Conservation (phyloP, 495 filamentous ascomycete genomes). For the Penicillium silybi region DNA sequence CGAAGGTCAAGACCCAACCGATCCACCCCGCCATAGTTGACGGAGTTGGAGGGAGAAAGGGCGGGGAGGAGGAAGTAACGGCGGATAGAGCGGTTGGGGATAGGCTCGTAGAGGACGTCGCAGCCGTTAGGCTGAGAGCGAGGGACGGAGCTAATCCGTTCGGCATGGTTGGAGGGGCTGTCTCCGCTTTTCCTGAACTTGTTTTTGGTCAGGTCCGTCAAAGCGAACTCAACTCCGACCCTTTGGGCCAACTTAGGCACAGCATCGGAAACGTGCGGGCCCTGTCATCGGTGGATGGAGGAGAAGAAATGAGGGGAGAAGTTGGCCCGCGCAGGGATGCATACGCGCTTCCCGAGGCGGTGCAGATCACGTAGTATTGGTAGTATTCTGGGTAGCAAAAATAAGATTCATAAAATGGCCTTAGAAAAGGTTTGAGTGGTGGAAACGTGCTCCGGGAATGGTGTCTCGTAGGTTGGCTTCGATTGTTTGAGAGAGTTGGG, state of each 20-base stretch:
- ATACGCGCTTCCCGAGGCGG: constrained; percentile 1
- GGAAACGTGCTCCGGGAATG: neutral
- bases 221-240: constrained; percentile 8
- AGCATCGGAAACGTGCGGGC: constrained; percentile 25
- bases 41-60: constrained; percentile 27
- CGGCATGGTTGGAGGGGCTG: constrained; percentile 8
- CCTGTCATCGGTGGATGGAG: constrained; percentile 20
- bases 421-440: neutral
- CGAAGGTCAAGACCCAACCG: constrained; percentile 38
- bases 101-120: constrained; percentile 14
- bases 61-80: constrained; percentile 21
- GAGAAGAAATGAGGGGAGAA: constrained; percentile 5
- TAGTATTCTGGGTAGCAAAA: no score
- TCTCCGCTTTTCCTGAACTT: constrained; percentile 15
- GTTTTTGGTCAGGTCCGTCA: constrained; percentile 3
- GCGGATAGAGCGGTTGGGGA: constrained; percentile 18
- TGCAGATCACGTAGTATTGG: neutral
- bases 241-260: neutral
- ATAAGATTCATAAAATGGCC: neutral
- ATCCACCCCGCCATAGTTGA: constrained; percentile 46
- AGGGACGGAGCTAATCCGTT: constrained; percentile 22
- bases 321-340: neutral
- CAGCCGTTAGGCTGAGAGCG: constrained; percentile 17
- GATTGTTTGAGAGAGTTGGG: neutral
- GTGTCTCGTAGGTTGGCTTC: neutral